Evolutionary conservation across 192 early-diverging fungal species (phyloP), one percentile per base, ranked within the genome.

Genomic region (Funneliformis mosseae): DNA sequence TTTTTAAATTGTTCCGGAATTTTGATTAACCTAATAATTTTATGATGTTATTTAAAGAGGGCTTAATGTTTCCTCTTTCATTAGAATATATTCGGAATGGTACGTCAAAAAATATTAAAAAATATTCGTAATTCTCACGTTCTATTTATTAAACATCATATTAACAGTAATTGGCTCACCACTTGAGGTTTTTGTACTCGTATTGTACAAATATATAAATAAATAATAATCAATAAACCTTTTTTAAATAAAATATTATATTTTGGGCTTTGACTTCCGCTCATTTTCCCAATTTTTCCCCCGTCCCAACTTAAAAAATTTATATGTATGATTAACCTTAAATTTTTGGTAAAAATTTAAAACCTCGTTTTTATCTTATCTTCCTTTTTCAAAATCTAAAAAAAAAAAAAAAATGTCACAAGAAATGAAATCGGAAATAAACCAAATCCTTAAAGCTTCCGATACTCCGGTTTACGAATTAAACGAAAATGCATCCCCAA

Each of bases 401-500:
- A 45, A 45, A 45, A 45, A 45, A 45, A 16, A 55, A 55, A 55
- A 66, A 66, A 66, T 66, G 64, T 25, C 64, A 4, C 64, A 66
- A 66, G 64, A 66, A 33, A 8, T 6, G 11, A 61, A 7, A n/a
- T n/a, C 16, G 23, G 59, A 61, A 4, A 66, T 74, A 28, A 25
- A 74, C 10, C 5, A 7, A 5, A 41, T 11, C 12, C 21, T 77
- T 18, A n/a, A n/a, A 21, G 28, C 21, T 55, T 9, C 48, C n/a
- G 39, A 66, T 77, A n/a, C 16, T 45, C 63, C 39, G 12, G 61
- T 64, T 45, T 43, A 77, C 27, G 16, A 39, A 45, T 77, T 77
- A 25, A 1, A 41, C 3, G 61, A 61, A 25, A 64, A 78, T 6
- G 64, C 33, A 33, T 23, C 76, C 11, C 43, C 64, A 6, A 64